Evolutionary conservation across 1,284 basidiomycete genomes (phyloP).

Genomic region (Kwoniella shivajii): DNA sequence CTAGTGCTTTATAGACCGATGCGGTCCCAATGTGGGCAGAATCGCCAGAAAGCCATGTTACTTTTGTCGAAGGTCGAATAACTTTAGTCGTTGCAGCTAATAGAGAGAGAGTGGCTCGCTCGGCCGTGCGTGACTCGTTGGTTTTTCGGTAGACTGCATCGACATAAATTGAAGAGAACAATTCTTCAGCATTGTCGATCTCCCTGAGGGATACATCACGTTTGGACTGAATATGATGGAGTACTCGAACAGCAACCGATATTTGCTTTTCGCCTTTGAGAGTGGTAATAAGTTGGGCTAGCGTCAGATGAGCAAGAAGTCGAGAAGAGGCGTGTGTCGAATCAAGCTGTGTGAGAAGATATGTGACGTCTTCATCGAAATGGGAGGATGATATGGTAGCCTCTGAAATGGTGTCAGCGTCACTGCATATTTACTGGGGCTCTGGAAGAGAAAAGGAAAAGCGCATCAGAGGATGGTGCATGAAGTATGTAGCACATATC

Average conservation of each 20-base stretch:
- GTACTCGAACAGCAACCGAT: constrained; percentile 59
- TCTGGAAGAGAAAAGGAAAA: neutral
- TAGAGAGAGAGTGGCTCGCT: constrained; percentile 37
- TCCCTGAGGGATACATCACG: constrained; percentile 22
- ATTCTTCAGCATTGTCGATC: constrained; percentile 23
- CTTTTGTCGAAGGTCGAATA: constrained; percentile 7
- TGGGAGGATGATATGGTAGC: constrained; percentile 15
- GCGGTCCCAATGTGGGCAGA: neutral
- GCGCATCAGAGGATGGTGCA: constrained; percentile 15
- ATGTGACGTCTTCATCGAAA: constrained; percentile 64
- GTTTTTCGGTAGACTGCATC: constrained; percentile 41
- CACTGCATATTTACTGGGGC: too few species aligned
- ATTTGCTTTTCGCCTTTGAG: constrained; percentile 64
- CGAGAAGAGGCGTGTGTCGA: constrained; percentile 61
- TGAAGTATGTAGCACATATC: constrained; percentile 14
- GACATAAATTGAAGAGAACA: constrained; percentile 14
- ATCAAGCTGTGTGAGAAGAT: constrained; percentile 59
- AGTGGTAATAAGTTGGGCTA: constrained; percentile 61
- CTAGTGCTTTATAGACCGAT: constrained; percentile 19
- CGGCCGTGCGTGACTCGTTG: constrained; percentile 33
- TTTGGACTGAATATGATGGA: constrained; percentile 23
- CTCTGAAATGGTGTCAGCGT: constrained; percentile 3
- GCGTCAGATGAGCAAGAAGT: constrained; percentile 63
- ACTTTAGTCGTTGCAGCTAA: constrained; percentile 35
- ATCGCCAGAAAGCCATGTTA: constrained; percentile 32